Evolutionary conservation across 2,329 filamentous ascomycete genomes (phyloP).

Genomic region (Apiospora kogelbergensis): DNA sequence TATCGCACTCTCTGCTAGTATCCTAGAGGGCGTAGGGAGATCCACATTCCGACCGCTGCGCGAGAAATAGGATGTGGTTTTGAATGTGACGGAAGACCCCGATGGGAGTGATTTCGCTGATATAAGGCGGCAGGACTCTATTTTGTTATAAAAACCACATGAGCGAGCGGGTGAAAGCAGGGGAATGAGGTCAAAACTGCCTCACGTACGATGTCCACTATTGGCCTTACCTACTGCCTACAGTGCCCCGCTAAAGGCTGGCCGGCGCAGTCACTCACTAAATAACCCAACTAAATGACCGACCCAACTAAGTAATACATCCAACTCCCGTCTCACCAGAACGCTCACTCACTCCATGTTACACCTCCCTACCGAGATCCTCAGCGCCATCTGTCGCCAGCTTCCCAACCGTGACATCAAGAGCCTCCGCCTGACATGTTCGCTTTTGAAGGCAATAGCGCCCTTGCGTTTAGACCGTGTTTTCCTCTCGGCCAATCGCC

Average conservation of each 20-base stretch:
- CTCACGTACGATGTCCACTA: too few species aligned
- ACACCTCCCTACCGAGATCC: constrained; percentile 11
- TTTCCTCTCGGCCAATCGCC: constrained; percentile 40
- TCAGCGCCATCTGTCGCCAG: constrained; percentile 12
- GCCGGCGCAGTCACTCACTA: too few species aligned
- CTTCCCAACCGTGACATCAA: constrained; percentile 29
- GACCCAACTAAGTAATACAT: too few species aligned
- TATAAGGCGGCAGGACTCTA: neutral
- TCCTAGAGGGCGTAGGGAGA: neutral
- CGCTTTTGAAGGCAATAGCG: constrained; percentile 14
- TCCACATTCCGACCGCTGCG: neutral
- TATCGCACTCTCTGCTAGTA: neutral
- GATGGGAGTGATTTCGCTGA: neutral
- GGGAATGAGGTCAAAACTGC: too few species aligned
- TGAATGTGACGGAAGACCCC: neutral
- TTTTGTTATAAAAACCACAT: neutral
- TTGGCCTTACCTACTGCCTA: too few species aligned
- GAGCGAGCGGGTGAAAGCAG: too few species aligned
- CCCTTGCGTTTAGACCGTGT: constrained; percentile 33
- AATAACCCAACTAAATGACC: too few species aligned
- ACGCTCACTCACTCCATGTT: too few species aligned
- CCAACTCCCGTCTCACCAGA: too few species aligned
- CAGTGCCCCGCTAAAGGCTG: too few species aligned
- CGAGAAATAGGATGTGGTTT: neutral
- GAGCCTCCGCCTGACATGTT: constrained; percentile 25